Base-by-base conservation (phyloP, 805 yeast genomes). In the Yamadazyma tumulicola region DNA sequence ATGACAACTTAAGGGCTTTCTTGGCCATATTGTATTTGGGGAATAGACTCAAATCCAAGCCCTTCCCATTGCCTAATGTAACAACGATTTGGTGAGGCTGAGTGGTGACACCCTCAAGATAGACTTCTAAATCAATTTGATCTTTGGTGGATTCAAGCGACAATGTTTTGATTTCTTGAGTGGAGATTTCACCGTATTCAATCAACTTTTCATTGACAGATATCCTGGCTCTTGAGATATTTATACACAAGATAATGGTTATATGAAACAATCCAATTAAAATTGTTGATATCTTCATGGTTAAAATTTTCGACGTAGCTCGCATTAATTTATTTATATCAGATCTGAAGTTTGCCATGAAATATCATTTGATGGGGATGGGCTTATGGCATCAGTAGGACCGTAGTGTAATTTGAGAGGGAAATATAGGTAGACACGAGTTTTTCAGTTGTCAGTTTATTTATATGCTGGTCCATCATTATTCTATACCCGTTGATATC, bases 51-150 rank as follows among this genome's bases (percentile, higher is more conserved):
- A 50, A 41, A 25, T 57, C 66, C 38, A 67, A 52, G 7, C 64
- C 60, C 13, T 51, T 31, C 17, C 54, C 50, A 18, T 52, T 34
- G 4, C 62, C 55, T 18, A 67, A 44, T 6, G 58, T 43, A 16
- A 63, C 36, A 21, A 63, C 46, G 19, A 59, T 34, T 39, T 67
- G 72, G 34, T 61, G 65, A 2, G 73, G 71, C 29, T 45, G 52
- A 4, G 33, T 32, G 2, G 41, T 26, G 8, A 46, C 40, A 12
- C 48, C 58, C 6, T 43, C 42, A 26, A 63, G 38, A 13, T 46
- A 41, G 29, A 65, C 48, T 24, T 46, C 44, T 26, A 67, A 33
- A 11, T 55, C 57, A 16, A 67, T 38, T 28, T 41, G 48, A 37
- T 64, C 70, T 37, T 54, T 58, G 18, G 59, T 51, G 4, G 55